Evolutionary conservation across 768 basidiomycete genomes (phyloP).

Genomic region (Lactarius evosmus): DNA sequence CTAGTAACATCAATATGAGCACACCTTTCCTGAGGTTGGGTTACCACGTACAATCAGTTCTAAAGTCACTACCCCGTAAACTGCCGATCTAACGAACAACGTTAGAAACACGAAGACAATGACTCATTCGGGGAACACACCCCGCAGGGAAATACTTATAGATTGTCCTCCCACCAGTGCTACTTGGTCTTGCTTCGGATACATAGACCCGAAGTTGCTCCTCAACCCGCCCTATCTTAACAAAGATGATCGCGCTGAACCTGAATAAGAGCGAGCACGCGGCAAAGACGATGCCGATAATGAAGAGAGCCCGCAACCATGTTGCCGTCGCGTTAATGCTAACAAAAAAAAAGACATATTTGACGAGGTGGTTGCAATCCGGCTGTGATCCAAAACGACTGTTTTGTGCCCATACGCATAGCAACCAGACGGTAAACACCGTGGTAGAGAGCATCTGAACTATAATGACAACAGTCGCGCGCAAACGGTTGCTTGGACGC

Average conservation of each 20-base stretch:
- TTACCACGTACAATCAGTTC: constrained; percentile 12
- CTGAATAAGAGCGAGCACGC: constrained; percentile 5
- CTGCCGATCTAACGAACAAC: constrained; percentile 1
- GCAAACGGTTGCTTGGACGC: background rate
- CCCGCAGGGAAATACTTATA: background rate
- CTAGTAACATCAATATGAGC: constrained; percentile 1
- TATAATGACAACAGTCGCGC: background rate
- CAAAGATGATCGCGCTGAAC: constrained; percentile 4
- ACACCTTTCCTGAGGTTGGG: background rate
- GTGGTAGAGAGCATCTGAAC: constrained; percentile 1
- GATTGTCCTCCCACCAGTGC: too few species aligned
- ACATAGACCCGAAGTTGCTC: background rate
- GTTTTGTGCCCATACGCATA: constrained; percentile 14
- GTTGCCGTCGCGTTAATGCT: background rate
- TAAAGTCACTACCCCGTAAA: constrained; percentile 11
- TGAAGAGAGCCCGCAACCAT: constrained; percentile 16
- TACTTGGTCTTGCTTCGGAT: background rate
- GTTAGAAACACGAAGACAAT: background rate
- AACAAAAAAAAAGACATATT: constrained; percentile 3
- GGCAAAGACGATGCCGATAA: constrained; percentile 2
- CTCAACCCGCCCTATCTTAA: background rate
- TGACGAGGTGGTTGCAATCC: constrained; percentile 14
- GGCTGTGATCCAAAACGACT: constrained; percentile 10
- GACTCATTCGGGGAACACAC: background rate
- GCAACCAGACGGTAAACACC: constrained; percentile 7